These are phyloP conservation scores for Lactifluus hygrophoroides DNA, from an alignment of 768 basidiomycete genomes.

Conservation along the genomic window DNA sequence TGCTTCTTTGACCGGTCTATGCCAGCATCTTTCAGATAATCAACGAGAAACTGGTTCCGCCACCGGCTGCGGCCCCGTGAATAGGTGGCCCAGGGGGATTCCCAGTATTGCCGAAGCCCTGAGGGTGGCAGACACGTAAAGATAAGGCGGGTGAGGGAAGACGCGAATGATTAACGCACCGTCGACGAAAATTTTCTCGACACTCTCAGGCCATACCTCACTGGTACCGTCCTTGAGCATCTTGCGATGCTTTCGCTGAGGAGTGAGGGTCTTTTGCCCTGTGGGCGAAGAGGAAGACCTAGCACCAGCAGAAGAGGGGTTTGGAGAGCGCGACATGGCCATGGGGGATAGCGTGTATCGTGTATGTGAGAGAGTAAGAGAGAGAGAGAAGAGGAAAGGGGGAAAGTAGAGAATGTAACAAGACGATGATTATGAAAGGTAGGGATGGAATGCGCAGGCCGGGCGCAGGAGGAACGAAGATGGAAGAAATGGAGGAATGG, in stretches of 20 bases:
- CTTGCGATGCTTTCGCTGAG: slow-evolving; percentile 76
- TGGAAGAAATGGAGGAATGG: slow-evolving; percentile 7
- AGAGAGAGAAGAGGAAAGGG: slow-evolving; percentile 9
- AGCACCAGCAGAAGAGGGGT: slow-evolving; percentile 23
- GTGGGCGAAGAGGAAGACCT: slow-evolving; percentile 14
- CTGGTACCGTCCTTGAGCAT: slow-evolving; percentile 71
- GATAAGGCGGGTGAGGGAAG: not conserved
- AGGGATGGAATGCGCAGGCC: not conserved
- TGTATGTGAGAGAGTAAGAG: too few relatives aligned
- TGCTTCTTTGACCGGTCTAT: slow-evolving; percentile 77
- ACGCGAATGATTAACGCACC: slow-evolving; percentile 32
- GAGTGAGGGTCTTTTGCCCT: slow-evolving; percentile 44
- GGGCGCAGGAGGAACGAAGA: not conserved
- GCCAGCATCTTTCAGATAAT: slow-evolving; percentile 61
- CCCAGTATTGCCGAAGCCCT: slow-evolving; percentile 75
- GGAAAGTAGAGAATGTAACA: slow-evolving; percentile 15
- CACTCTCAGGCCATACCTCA: slow-evolving; percentile 76
- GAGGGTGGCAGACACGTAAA: slow-evolving; percentile 6
- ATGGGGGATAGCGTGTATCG: slow-evolving; percentile 14
- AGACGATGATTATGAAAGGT: not conserved
- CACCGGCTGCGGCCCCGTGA: slow-evolving; percentile 71
- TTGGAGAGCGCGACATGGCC: slow-evolving; percentile 22
- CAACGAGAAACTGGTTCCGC: slow-evolving; percentile 82
- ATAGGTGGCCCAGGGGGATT: slow-evolving; percentile 73
- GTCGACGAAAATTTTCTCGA: slow-evolving; percentile 72